These are phyloP conservation scores for Wickerhamomyces strasburgensis DNA, from an alignment of 805 yeast genomes.

Conservation along the genomic window DNA sequence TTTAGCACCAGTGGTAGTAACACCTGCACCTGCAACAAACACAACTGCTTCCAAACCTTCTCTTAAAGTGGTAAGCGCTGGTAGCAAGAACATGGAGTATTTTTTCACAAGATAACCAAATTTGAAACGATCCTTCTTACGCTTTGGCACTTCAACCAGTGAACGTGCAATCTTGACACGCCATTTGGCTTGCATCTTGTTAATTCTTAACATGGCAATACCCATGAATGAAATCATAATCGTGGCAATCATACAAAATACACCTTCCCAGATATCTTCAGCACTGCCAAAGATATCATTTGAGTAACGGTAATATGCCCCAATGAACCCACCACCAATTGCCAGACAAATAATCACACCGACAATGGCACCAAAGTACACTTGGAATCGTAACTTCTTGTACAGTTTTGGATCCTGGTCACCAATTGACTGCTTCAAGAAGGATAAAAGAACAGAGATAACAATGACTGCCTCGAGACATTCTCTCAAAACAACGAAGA, in stretches of 20 bases:
- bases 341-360: conserved; percentile 79
- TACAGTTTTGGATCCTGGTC: conserved; percentile 47
- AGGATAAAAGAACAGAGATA: conserved; percentile 86
- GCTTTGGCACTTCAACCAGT: conserved; percentile 53
- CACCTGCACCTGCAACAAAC: conserved; percentile 93
- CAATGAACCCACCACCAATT: conserved; percentile 91
- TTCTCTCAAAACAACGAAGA: conserved; percentile 91
- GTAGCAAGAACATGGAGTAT: conserved; percentile 85
- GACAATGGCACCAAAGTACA: conserved; percentile 73
- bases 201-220: conserved; percentile 90
- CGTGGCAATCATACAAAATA: conserved; percentile 86
- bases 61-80: conserved; percentile 86
- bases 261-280: conserved; percentile 97
- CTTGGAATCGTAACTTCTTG: conserved; percentile 65
- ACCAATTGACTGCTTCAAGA: conserved; percentile 82
- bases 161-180: conserved; percentile 89
- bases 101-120: conserved; percentile 56
- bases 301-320: conserved; percentile 78
- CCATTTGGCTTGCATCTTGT: conserved; percentile 97
- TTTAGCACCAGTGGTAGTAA: conserved; percentile 44
- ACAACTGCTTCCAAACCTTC: conserved; percentile 97
- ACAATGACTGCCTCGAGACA: conserved; percentile 88
- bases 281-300: conserved; percentile 80
- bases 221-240: conserved; percentile 91
- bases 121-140: conserved; percentile 46